Conservation (phyloP, 2,329 filamentous ascomycete genomes). For the Aspergillus sp. region DNA sequence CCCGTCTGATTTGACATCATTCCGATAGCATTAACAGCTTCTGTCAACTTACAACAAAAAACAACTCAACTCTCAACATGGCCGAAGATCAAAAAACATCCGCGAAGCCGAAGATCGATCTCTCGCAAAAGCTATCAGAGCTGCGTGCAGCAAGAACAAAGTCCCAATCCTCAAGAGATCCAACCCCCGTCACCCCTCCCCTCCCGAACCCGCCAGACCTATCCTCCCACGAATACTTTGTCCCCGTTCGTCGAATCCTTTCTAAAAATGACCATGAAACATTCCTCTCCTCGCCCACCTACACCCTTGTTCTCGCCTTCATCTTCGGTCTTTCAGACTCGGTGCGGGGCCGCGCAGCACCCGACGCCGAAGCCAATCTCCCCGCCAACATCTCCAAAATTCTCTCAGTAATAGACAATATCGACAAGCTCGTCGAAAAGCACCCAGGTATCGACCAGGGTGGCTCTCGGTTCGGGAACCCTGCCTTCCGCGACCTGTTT, state of each 20-base stretch:
- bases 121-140: constrained; percentile 42
- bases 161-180: constrained; percentile 40
- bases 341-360: constrained; percentile 54
- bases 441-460: constrained; percentile 82
- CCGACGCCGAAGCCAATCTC: constrained; percentile 17
- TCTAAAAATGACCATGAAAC: constrained; percentile 76
- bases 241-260: constrained; percentile 76
- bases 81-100: constrained; percentile 20
- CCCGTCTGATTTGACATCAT: background rate
- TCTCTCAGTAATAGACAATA: constrained; percentile 67
- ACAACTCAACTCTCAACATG: constrained; percentile 20
- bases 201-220: constrained; percentile 68
- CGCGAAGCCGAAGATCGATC: constrained; percentile 30
- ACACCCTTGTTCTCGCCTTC: constrained; percentile 75
- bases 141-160: constrained; percentile 38
- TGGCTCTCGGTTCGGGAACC: constrained; percentile 92
- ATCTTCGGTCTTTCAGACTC: constrained; percentile 83
- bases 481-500: constrained; percentile 80
- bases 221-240: constrained; percentile 60
- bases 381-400: constrained; percentile 64
- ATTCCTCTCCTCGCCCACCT: constrained; percentile 75
- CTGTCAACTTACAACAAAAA: background rate
- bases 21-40: background rate
- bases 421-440: constrained; percentile 64
- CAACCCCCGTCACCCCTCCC: constrained; percentile 72